These are phyloP conservation scores for Fusarium guadeloupense DNA, from an alignment of 2,329 filamentous ascomycete species.

Conservation along the genomic window DNA sequence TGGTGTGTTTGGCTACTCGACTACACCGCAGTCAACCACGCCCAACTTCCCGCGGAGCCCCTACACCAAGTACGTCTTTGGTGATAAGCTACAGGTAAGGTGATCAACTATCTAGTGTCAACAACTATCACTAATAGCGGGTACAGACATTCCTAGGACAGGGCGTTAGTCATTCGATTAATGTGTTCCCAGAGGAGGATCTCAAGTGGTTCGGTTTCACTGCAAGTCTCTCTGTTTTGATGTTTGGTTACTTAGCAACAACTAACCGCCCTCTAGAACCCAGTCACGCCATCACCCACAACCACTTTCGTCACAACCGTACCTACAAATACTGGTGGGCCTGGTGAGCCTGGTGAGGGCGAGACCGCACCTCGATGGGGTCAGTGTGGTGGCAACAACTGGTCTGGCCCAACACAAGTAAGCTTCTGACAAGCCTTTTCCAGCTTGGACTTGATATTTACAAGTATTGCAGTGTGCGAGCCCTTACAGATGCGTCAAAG, in stretches of 20 bases:
- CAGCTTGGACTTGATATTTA: not conserved
- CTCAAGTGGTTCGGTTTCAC: conserved; percentile 32
- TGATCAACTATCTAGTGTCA: accelerated
- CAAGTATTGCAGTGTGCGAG: conserved; percentile 11
- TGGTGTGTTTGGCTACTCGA: conserved; percentile 56
- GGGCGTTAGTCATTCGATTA: conserved; percentile 30
- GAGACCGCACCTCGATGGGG: conserved; percentile 29
- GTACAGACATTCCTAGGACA: conserved; percentile 27
- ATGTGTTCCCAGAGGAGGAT: conserved; percentile 32
- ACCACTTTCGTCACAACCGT: not conserved
- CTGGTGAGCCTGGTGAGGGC: too few relatives aligned
- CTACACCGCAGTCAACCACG: conserved; percentile 44
- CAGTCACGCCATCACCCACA: conserved; percentile 6
- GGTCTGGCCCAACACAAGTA: conserved; percentile 26
- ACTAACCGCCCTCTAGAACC: not conserved
- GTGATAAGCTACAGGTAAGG: conserved; percentile 39
- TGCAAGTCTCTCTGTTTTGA: not conserved
- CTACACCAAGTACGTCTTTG: conserved; percentile 53
- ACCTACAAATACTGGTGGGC: conserved; percentile 12
- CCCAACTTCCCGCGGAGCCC: conserved; percentile 49
- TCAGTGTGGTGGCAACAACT: conserved; percentile 27
- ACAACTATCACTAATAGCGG: not conserved
- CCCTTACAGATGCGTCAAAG: conserved; percentile 17
- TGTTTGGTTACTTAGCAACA: not conserved
- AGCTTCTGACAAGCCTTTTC: not conserved